These are phyloP conservation scores for Alternaria infectoria DNA, from an alignment of 2,329 filamentous ascomycete genomes.

Conservation along the genomic window DNA sequence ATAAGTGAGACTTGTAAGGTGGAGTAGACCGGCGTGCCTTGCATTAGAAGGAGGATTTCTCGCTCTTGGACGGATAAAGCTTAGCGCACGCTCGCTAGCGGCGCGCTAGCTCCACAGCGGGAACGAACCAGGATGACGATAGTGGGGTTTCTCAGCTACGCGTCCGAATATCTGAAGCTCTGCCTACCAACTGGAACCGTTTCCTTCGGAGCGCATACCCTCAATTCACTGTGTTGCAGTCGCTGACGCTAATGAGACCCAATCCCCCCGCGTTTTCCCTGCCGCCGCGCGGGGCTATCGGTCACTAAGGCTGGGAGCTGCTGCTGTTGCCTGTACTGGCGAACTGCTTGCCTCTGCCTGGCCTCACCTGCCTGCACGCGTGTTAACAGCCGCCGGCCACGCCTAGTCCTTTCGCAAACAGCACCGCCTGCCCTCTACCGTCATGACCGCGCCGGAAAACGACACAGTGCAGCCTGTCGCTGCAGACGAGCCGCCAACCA, in stretches of 20 bases:
- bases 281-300: constrained; percentile 27
- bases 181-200: constrained; percentile 51
- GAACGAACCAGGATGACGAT: constrained; percentile 14
- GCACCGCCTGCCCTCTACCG: constrained; percentile 21
- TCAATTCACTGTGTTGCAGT: background rate
- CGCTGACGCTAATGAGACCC: constrained; percentile 37
- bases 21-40: constrained; percentile 14
- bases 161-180: constrained; percentile 55
- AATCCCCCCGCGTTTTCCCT: constrained; percentile 17
- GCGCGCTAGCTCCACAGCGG: constrained; percentile 6
- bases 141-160: constrained; percentile 8
- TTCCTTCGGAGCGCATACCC: background rate
- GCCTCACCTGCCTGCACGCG: constrained; percentile 24
- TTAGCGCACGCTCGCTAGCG: constrained; percentile 9
- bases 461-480: constrained; percentile 43
- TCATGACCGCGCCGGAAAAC: constrained; percentile 44
- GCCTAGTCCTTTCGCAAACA: constrained; percentile 26
- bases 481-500: constrained; percentile 40
- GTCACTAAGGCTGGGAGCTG: constrained; percentile 31
- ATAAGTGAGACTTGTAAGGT: constrained; percentile 7
- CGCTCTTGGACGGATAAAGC: constrained; percentile 1
- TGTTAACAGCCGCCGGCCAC: constrained; percentile 20
- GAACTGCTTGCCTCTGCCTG: constrained; percentile 31
- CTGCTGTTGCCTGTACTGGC: constrained; percentile 32
- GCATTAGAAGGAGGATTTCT: constrained; percentile 16